Evolutionary conservation across 495 filamentous ascomycete species (phyloP).

Genomic region (Penicillium fimorum): DNA sequence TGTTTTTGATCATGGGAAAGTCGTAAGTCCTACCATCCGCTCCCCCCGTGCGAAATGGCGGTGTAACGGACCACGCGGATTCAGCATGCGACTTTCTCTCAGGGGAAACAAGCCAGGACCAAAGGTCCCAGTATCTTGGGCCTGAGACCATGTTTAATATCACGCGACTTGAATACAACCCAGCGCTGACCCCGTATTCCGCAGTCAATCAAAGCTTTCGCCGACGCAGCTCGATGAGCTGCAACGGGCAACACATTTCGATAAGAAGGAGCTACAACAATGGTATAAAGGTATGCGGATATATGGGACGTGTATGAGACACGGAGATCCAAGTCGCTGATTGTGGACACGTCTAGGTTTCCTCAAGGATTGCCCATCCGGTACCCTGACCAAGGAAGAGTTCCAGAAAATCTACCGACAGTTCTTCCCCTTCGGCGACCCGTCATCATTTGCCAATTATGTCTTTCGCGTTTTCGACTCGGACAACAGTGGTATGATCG

Average conservation of each 20-base stretch:
- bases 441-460: constrained; percentile 95
- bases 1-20: constrained; percentile 41
- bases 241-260: constrained; percentile 94
- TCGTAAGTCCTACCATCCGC: constrained; percentile 35
- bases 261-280: constrained; percentile 99
- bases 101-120: neutral
- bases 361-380: constrained; percentile 94
- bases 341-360: constrained; percentile 61
- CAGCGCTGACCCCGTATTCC: neutral
- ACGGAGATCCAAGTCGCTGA: neutral
- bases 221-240: constrained; percentile 92
- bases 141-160: neutral
- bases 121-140: neutral
- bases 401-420: constrained; percentile 99
- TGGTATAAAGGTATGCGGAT: constrained; percentile 91
- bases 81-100: neutral
- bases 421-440: constrained; percentile 98
- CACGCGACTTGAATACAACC: neutral
- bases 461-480: constrained; percentile 99
- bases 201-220: constrained; percentile 89
- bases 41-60: constrained; percentile 12
- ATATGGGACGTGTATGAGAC: neutral
- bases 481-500: constrained; percentile 94
- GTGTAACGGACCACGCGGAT: constrained; percentile 2
- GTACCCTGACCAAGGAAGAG: constrained; percentile 94